Conservation (phyloP, 2,329 filamentous ascomycete genomes). For the Nemania serpens region DNA sequence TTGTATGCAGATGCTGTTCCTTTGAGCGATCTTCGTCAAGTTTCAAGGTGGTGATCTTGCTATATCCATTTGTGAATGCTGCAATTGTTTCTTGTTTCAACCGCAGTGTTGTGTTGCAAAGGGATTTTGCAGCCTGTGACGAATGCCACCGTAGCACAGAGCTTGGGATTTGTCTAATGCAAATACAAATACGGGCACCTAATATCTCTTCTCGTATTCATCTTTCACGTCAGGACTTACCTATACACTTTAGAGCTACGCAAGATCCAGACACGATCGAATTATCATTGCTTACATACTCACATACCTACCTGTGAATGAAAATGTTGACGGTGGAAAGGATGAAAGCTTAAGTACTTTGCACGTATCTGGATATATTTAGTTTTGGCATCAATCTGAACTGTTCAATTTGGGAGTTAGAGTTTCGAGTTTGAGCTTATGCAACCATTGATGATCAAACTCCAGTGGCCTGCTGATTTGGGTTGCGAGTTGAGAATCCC, state of each 20-base stretch:
- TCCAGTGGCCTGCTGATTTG: slow-evolving; percentile 32
- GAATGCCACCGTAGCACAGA: slow-evolving; percentile 32
- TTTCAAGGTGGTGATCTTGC: slow-evolving; percentile 9
- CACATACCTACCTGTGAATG: neutral
- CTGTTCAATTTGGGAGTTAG: slow-evolving; percentile 14
- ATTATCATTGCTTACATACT: neutral
- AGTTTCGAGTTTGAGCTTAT: slow-evolving; percentile 42
- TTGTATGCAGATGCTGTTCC: slow-evolving; percentile 6
- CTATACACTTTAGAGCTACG: neutral
- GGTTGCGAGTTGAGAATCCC: slow-evolving; percentile 14
- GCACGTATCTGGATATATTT: neutral
- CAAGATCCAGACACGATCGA: neutral
- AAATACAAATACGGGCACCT: slow-evolving; percentile 22
- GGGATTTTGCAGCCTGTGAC: slow-evolving; percentile 33
- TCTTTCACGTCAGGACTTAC: neutral
- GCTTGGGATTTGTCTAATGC: slow-evolving; percentile 12
- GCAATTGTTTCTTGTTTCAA: slow-evolving; percentile 29
- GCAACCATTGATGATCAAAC: slow-evolving; percentile 41
- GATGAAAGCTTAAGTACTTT: neutral
- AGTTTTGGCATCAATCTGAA: neutral
- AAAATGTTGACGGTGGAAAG: neutral
- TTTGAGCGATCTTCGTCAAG: neutral
- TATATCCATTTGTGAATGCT: neutral
- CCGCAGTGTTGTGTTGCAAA: slow-evolving; percentile 31
- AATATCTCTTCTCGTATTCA: slow-evolving; percentile 3